Percentiles rank a stretch among this genome's conserved stretches.
phyloP scores from a whole-genome alignment of 345 rosid genomes.

The Clausena lansium region DNA sequence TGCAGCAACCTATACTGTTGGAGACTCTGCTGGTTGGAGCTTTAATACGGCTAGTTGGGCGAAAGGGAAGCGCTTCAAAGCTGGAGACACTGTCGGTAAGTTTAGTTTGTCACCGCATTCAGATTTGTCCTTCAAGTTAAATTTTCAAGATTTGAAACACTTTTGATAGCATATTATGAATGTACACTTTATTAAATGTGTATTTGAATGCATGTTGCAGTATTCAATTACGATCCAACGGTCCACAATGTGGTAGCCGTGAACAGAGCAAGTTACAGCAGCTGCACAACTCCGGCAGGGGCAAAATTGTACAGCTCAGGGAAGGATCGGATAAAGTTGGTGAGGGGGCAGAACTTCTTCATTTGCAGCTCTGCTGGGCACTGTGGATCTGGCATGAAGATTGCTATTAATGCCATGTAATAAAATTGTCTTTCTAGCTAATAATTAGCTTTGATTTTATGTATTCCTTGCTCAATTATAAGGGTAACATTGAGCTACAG shows the following conservation, averaged over 20 bases:
- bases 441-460: background rate
- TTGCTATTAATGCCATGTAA: slow-evolving; percentile 40
- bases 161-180: no score
- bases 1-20: slow-evolving; percentile 41
- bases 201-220: slow-evolving; percentile 22
- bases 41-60: slow-evolving; percentile 40
- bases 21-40: slow-evolving; percentile 49
- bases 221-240: slow-evolving; percentile 41
- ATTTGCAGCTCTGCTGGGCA: slow-evolving; percentile 47
- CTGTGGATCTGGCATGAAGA: slow-evolving; percentile 51
- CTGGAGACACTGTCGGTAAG: slow-evolving; percentile 49
- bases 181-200: accelerated
- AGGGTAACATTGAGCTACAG: no score
- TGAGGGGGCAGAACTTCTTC: slow-evolving; percentile 49
- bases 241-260: slow-evolving; percentile 48
- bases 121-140: background rate
- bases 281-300: slow-evolving; percentile 36
- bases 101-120: background rate
- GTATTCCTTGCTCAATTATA: background rate
- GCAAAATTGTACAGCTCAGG: slow-evolving; percentile 41
- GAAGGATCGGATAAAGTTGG: slow-evolving; percentile 39
- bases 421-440: background rate
- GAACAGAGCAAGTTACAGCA: slow-evolving; percentile 31
- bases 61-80: slow-evolving; percentile 49
- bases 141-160: no score